phyloP scores from a whole-genome alignment of 305 asterid genomes.

The Fraxinus velutina region DNA sequence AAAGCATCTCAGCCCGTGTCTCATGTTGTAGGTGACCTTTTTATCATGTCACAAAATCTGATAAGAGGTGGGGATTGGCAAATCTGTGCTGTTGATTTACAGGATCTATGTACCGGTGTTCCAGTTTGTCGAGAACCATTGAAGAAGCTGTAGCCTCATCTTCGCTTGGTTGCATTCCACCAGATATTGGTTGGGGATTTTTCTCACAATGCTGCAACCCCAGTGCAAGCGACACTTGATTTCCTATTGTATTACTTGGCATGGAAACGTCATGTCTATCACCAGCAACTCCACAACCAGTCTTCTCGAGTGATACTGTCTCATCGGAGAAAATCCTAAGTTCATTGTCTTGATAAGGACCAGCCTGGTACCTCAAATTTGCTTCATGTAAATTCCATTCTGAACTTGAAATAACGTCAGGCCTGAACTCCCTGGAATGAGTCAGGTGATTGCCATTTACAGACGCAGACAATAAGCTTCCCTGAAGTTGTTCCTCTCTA shows the following conservation, averaged over 20 bases:
- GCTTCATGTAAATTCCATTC: conserved; percentile 25
- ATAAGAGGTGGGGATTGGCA: conserved; percentile 40
- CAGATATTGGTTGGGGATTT: conserved; percentile 24
- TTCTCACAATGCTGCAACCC: conserved; percentile 40
- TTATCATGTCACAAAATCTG: conserved; percentile 61
- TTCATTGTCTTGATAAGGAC: conserved; percentile 35
- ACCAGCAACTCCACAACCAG: conserved; percentile 17
- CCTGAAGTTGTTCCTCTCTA: conserved; percentile 40
- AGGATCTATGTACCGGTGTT: conserved; percentile 45
- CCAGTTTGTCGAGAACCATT: conserved; percentile 35
- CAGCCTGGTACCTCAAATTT: conserved; percentile 28
- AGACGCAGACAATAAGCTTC: conserved; percentile 25
- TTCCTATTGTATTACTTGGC: conserved; percentile 22
- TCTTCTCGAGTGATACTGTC: conserved; percentile 13
- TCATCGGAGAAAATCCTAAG: conserved; percentile 12
- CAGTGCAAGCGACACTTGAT: conserved; percentile 51
- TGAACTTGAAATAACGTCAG: conserved; percentile 21
- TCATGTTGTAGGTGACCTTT: not conserved
- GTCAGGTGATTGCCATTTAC: conserved; percentile 24
- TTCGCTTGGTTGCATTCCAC: conserved; percentile 24
- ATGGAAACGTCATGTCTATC: conserved; percentile 20
- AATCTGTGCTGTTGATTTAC: conserved; percentile 56
- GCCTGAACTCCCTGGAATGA: conserved; percentile 25
- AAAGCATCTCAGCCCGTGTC: conserved; percentile 14
- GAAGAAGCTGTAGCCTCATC: conserved; percentile 29